These are phyloP conservation scores for Panaeolus papilionaceus DNA, from an alignment of 768 basidiomycete species.

Conservation along the genomic window DNA sequence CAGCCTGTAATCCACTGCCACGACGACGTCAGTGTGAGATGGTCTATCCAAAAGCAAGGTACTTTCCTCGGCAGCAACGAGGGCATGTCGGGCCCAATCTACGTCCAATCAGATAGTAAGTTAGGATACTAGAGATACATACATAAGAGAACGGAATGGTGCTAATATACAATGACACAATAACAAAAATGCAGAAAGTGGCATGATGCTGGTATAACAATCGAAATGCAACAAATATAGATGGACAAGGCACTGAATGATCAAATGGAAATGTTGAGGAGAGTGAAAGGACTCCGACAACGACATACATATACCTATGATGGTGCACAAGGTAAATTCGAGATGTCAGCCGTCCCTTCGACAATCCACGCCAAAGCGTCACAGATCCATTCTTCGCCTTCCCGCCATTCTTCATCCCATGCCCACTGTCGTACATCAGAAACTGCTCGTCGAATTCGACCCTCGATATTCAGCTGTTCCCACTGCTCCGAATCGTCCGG, in stretches of 20 bases:
- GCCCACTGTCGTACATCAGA: conserved; percentile 22
- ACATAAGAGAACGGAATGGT: not conserved
- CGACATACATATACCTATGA: not conserved
- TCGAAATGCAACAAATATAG: not conserved
- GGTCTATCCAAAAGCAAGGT: no score
- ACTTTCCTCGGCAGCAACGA: no score
- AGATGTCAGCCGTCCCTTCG: conserved; percentile 22
- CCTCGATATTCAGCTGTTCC: conserved; percentile 27
- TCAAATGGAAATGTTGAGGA: no score
- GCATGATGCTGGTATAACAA: not conserved
- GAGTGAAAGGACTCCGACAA: not conserved
- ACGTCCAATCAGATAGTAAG: no score
- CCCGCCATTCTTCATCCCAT: conserved; percentile 28
- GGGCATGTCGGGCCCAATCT: no score
- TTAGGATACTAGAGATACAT: no score
- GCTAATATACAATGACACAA: not conserved
- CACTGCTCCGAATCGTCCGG: conserved; percentile 35
- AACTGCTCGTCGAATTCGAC: conserved; percentile 28
- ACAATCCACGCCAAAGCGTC: conserved; percentile 34
- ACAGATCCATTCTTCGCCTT: conserved; percentile 39
- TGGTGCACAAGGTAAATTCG: not conserved
- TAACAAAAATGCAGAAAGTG: not conserved
- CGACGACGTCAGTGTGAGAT: no score
- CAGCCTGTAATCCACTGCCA: no score
- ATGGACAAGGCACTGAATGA: not conserved